phyloP scores from a whole-genome alignment of 2,329 filamentous ascomycete genomes.

The Chaetomiaceae sp. region DNA sequence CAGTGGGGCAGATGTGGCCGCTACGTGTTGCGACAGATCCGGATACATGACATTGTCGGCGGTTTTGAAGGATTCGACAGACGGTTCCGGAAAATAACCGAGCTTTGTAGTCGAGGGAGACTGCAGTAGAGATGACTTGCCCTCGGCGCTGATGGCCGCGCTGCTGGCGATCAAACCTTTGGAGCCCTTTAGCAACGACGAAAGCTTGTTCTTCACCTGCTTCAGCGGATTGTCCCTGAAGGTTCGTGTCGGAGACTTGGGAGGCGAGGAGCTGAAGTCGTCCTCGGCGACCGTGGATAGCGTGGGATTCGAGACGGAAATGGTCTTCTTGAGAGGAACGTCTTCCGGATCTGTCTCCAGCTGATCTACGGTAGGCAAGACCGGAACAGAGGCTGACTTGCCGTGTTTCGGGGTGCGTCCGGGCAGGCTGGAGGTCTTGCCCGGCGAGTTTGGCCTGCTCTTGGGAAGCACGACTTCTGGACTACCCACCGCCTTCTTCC shows the following conservation, averaged over 20 bases:
- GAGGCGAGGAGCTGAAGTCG: slow-evolving; percentile 40
- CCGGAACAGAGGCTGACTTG: slow-evolving; percentile 60
- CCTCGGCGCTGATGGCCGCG: slow-evolving; percentile 56
- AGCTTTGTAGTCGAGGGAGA: slow-evolving; percentile 48
- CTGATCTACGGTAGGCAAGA: slow-evolving; percentile 33
- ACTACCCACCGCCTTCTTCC: slow-evolving; percentile 43
- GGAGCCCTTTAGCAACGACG: slow-evolving; percentile 82
- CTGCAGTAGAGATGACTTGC: slow-evolving; percentile 47
- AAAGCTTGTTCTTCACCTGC: slow-evolving; percentile 87
- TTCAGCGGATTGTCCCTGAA: slow-evolving; percentile 74
- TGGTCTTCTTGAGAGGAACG: slow-evolving; percentile 49
- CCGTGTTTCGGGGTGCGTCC: slow-evolving; percentile 40
- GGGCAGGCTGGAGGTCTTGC: slow-evolving; percentile 27
- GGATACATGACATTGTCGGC: slow-evolving; percentile 38
- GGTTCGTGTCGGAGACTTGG: slow-evolving; percentile 50
- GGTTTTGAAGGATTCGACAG: slow-evolving; percentile 42
- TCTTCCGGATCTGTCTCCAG: slow-evolving; percentile 25
- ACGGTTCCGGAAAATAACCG: slow-evolving; percentile 38
- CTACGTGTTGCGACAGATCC: slow-evolving; percentile 37
- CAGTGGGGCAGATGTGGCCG: slow-evolving; percentile 28
- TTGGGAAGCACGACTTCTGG: slow-evolving; percentile 41
- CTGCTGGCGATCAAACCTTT: slow-evolving; percentile 80
- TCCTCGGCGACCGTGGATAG: slow-evolving; percentile 43
- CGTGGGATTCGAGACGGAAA: slow-evolving; percentile 53
- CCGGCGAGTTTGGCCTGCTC: slow-evolving; percentile 34